Evolutionary conservation across 164 flowering plant species (phyloP).

Genomic region (Macadamia integrifolia): DNA sequence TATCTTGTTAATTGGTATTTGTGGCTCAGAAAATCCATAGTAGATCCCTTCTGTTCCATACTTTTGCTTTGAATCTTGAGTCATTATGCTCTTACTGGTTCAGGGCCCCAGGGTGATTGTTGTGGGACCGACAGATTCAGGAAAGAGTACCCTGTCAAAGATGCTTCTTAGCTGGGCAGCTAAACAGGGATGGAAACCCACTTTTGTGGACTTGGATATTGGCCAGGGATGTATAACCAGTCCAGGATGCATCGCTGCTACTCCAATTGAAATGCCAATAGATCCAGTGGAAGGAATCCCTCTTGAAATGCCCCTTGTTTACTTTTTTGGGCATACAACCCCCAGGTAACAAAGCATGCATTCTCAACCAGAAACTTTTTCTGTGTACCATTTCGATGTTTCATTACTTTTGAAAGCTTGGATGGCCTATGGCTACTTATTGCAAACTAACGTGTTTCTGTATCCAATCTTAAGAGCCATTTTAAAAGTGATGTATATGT

Average conservation of each 20-base stretch:
- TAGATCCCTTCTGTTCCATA: no score
- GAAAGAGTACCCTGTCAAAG: constrained; percentile 78
- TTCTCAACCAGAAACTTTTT: neutral
- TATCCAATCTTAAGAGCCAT: neutral
- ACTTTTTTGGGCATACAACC: constrained; percentile 79
- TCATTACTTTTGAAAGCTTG: neutral
- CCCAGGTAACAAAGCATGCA: constrained; percentile 51
- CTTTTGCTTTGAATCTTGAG: constrained; percentile 7
- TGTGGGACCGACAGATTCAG: constrained; percentile 92
- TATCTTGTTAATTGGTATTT: neutral
- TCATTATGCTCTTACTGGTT: constrained; percentile 13
- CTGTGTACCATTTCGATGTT: no score
- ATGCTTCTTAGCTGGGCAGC: constrained; percentile 98
- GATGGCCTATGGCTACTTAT: neutral
- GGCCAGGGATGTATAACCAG: constrained; percentile 92
- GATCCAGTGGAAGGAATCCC: constrained; percentile 98
- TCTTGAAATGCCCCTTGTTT: constrained; percentile 91
- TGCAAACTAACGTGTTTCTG: neutral
- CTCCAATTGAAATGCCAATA: constrained; percentile 91
- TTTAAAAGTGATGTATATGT: neutral
- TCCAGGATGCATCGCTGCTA: constrained; percentile 84
- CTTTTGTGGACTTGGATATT: constrained; percentile 86
- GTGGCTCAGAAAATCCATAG: neutral
- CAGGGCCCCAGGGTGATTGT: constrained; percentile 92
- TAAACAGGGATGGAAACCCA: constrained; percentile 96